Percentiles rank a stretch among this genome's conserved stretches.
Evolutionary conservation across 805 yeast genomes (phyloP).

Genomic region (Kodamaea fukazawae): DNA sequence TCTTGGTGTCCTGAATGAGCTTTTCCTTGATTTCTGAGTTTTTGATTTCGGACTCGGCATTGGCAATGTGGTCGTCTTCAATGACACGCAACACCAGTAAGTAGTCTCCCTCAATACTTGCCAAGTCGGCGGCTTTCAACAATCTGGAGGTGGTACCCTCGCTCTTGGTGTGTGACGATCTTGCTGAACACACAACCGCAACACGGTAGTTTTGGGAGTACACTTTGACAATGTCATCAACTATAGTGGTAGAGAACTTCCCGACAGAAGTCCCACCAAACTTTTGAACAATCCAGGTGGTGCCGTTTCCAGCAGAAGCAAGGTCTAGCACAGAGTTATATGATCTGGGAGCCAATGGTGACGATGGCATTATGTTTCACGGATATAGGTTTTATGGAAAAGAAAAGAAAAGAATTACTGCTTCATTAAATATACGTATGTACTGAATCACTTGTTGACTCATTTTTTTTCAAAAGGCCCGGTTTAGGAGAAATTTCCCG

Average conservation of each 20-base stretch:
- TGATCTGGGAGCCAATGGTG: constrained; percentile 20
- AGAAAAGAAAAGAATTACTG: too few species aligned
- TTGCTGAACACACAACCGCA: constrained; percentile 94
- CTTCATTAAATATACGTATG: too few species aligned
- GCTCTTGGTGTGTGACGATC: constrained; percentile 85
- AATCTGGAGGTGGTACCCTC: constrained; percentile 95
- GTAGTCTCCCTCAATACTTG: constrained; percentile 61
- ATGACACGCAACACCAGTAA: constrained; percentile 60
- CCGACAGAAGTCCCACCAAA: constrained; percentile 98
- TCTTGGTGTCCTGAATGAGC: constrained; percentile 57
- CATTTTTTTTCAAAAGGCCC: constrained; percentile 2
- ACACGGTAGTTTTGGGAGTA: constrained; percentile 62
- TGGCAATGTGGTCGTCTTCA: constrained; percentile 71
- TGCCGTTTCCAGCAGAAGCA: constrained; percentile 12
- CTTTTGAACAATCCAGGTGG: constrained; percentile 63
- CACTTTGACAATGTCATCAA: constrained; percentile 74
- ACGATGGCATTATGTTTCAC: constrained; percentile 5
- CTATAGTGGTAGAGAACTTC: constrained; percentile 83
- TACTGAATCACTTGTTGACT: constrained; percentile 5
- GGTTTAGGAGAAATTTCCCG: constrained; percentile 3
- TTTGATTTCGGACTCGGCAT: constrained; percentile 58
- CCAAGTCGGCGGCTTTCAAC: constrained; percentile 77
- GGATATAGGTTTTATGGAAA: too few species aligned
- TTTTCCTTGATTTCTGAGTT: constrained; percentile 44
- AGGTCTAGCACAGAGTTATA: constrained; percentile 44